These are phyloP conservation scores for Viola odorata DNA, from an alignment of 345 rosid species.

Conservation along the genomic window DNA sequence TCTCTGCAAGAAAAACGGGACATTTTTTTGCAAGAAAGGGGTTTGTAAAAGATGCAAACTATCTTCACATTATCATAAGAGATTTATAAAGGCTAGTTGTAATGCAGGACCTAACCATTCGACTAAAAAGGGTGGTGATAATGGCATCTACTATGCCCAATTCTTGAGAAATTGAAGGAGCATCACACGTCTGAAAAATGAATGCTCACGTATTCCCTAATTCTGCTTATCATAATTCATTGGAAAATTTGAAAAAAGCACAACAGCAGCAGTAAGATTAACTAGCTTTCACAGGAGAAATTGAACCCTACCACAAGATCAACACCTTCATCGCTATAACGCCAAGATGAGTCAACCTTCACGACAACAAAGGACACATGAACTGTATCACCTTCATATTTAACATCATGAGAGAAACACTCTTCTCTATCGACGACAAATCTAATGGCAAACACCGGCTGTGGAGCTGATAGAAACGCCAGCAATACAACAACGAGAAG, in stretches of 20 bases:
- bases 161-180: too few relatives aligned
- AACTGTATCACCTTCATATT: conserved; percentile 55
- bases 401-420: conserved; percentile 57
- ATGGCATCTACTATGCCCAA: too few relatives aligned
- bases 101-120: too few relatives aligned
- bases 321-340: conserved; percentile 43
- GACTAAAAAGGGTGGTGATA: too few relatives aligned
- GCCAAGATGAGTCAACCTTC: conserved; percentile 53
- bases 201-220: too few relatives aligned
- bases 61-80: too few relatives aligned
- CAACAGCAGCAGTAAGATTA: not conserved
- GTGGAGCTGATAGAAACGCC: conserved; percentile 27
- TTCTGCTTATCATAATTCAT: too few relatives aligned
- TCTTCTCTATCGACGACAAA: conserved; percentile 62
- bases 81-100: too few relatives aligned
- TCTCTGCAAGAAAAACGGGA: not conserved
- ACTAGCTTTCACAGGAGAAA: not conserved
- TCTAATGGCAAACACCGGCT: conserved; percentile 43
- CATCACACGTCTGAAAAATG: too few relatives aligned
- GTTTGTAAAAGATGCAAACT: too few relatives aligned
- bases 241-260: too few relatives aligned
- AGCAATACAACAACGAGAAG: conserved; percentile 21
- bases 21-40: too few relatives aligned
- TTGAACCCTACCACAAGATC: conserved; percentile 54
- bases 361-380: conserved; percentile 62